These are phyloP conservation scores for Heimioporus sp. DNA, from an alignment of 768 basidiomycete species.

Conservation along the genomic window DNA sequence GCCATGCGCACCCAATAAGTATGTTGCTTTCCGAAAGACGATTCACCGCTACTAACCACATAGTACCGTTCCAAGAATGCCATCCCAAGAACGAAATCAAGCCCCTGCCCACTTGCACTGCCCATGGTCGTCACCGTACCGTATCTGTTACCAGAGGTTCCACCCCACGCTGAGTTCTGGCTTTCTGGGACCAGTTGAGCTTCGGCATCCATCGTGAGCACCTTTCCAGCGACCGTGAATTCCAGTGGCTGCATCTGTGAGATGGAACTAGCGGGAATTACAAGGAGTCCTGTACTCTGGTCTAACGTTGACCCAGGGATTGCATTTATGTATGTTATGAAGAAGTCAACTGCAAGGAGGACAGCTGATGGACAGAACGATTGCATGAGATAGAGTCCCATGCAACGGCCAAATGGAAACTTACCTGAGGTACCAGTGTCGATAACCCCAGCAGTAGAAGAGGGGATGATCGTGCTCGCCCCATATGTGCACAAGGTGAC, in stretches of 20 bases:
- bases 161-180: slow-evolving; percentile 16
- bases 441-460: slow-evolving; percentile 27
- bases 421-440: slow-evolving; percentile 18
- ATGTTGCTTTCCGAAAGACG: not conserved
- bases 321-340: slow-evolving; percentile 10
- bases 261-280: slow-evolving; percentile 15
- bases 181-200: slow-evolving; percentile 16
- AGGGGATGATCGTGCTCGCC: slow-evolving; percentile 8
- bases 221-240: slow-evolving; percentile 9
- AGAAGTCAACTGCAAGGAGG: slow-evolving; percentile 21
- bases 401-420: not conserved
- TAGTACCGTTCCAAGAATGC: slow-evolving; percentile 15
- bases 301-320: slow-evolving; percentile 15
- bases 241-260: slow-evolving; percentile 13
- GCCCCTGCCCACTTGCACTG: slow-evolving; percentile 2
- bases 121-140: slow-evolving; percentile 3
- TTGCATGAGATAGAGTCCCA: not conserved
- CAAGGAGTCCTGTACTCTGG: slow-evolving; percentile 8
- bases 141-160: slow-evolving; percentile 8
- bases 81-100: slow-evolving; percentile 11
- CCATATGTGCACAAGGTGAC: slow-evolving; percentile 19
- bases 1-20: not conserved
- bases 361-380: slow-evolving; percentile 8
- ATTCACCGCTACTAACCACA: slow-evolving; percentile 1
- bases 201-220: slow-evolving; percentile 17